Evolutionary conservation across 2,329 filamentous ascomycete species (phyloP).

Genomic region (Fusarium aywerte): DNA sequence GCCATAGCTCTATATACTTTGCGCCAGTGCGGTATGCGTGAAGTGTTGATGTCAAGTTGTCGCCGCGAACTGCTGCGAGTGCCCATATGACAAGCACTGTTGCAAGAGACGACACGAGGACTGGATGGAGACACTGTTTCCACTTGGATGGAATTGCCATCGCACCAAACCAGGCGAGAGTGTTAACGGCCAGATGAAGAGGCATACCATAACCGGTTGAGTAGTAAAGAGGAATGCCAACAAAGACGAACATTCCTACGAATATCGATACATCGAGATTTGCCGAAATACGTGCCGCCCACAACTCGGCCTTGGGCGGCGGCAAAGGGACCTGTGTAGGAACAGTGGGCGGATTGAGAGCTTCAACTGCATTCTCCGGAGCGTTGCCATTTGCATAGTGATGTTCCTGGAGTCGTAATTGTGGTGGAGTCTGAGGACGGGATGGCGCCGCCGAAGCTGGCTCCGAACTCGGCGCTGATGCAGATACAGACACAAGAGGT

Average conservation of each 20-base stretch:
- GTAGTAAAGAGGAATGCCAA: constrained; percentile 67
- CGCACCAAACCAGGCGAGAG: constrained; percentile 64
- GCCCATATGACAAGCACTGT: constrained; percentile 65
- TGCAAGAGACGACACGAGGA: constrained; percentile 64
- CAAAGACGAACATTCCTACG: constrained; percentile 56
- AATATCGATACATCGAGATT: constrained; percentile 62
- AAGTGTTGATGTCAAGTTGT: constrained; percentile 56
- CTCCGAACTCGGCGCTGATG: constrained; percentile 25
- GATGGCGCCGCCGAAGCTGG: constrained; percentile 36
- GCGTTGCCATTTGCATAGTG: constrained; percentile 40
- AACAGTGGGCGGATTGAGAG: constrained; percentile 38
- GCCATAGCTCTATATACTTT: constrained; percentile 65
- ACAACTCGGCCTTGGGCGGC: constrained; percentile 59
- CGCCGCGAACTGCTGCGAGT: constrained; percentile 59
- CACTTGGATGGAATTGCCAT: constrained; percentile 60
- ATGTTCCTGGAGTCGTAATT: constrained; percentile 46
- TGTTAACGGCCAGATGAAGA: constrained; percentile 58
- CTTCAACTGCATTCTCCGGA: constrained; percentile 32
- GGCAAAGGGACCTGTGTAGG: constrained; percentile 56
- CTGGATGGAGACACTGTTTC: constrained; percentile 66
- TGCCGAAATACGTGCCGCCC: constrained; percentile 59
- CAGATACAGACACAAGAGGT: constrained; percentile 29
- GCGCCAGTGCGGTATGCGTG: constrained; percentile 62
- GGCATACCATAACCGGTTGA: constrained; percentile 63
- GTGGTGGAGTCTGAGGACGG: constrained; percentile 44